Evolutionary conservation across 805 yeast genomes (phyloP), one percentile per base, ranked within the genome.

Genomic region (Lachancea dasiensis): DNA sequence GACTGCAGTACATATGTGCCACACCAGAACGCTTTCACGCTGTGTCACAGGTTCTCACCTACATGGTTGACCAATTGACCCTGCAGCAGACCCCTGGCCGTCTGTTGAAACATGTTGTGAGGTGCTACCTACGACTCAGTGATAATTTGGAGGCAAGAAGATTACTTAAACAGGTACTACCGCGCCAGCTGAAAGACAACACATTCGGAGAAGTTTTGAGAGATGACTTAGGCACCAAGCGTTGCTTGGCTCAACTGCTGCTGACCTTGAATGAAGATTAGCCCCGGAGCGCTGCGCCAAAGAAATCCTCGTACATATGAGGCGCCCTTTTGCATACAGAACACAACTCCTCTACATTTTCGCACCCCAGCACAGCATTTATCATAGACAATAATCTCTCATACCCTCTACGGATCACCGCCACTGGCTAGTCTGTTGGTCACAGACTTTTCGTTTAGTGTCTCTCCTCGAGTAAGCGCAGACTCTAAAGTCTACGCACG

Each of bases 21-120:
- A 90, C 97, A 0, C 85, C 80, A 57, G 97, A 90, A 61, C 72
- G 98, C 51, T 90, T 90, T 58, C 86, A 82, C 45, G 96, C 97
- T 1, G 97, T 92, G 17, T 83, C 92, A 1, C 79, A 84, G 38
- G 98, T 92, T 2, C 70, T 90, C 45, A 75, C 84, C 27, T 75
- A 65, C 32, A 92, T 92, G 95, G 89, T 92, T 32, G 86, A 82
- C 38, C 96, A 90, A 62, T 66, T 90, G 43, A 77, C 79, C 2
- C 73, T 74, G 34, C 72, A 77, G 47, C 51, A 59, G 4, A 86
- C 82, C 40, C 82, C 95, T 0, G 87, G 90, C 0, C 73, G 97
- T 50, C 68, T 90, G 35, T 69, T 90, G 44, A 89, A 90, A 58
- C 97, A 92, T 56, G 95, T 90, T 23, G 92, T 90, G 20, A 75